A percentile compares a stretch with the other conserved stretches of the same genome.
Evolutionary conservation across 129 eudicot species (phyloP).

Genomic region (Daucus carota): DNA sequence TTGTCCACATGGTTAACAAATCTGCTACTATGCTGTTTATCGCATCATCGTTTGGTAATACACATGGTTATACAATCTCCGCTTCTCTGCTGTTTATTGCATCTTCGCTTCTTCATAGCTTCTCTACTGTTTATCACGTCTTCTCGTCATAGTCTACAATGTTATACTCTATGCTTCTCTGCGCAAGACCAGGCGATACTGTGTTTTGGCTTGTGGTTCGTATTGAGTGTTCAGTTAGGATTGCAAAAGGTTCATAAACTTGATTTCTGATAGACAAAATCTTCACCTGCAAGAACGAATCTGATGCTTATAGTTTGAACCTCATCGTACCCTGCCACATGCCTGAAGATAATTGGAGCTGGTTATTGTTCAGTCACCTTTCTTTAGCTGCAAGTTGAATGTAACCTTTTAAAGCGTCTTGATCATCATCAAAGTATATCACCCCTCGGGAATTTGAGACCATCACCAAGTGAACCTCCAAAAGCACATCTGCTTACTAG

Average conservation of each 20-base stretch:
- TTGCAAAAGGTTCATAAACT: constrained; percentile 2
- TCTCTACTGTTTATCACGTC: background rate
- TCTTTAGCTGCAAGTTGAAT: background rate
- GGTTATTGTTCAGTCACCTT: background rate
- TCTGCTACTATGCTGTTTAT: constrained; percentile 5
- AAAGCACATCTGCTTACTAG: background rate
- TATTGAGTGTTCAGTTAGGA: background rate
- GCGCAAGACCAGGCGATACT: too few relatives aligned
- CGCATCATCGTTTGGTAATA: background rate
- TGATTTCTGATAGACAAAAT: background rate
- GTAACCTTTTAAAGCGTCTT: background rate
- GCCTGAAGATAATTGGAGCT: background rate
- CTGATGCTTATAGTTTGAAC: background rate
- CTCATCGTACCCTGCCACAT: background rate
- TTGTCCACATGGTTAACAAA: constrained; percentile 13
- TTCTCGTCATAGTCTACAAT: background rate
- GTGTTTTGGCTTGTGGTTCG: background rate
- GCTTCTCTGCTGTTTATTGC: constrained; percentile 6
- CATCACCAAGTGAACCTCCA: background rate
- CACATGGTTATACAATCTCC: constrained; percentile 7
- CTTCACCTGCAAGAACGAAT: background rate
- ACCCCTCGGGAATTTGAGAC: background rate
- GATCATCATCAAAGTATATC: background rate
- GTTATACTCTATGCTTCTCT: constrained; percentile 3
- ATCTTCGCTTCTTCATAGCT: constrained; percentile 1